Evolutionary conservation across 345 rosid genomes (phyloP).

Genomic region (Eucalyptus globulus): DNA sequence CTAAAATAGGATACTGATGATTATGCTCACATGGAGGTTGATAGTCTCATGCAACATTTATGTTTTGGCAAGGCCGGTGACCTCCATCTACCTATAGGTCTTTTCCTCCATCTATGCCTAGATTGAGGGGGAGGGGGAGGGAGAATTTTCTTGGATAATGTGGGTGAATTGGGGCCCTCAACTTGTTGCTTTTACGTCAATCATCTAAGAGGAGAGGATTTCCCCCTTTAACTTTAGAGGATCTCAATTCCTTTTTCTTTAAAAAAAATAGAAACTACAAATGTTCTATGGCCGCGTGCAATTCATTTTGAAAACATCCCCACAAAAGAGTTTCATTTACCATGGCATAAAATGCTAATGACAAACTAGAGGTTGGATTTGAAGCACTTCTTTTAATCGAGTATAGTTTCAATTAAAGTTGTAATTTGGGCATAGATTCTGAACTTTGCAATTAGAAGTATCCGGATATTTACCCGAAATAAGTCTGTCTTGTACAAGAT

Average conservation of each 20-base stretch:
- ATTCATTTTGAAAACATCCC: not conserved
- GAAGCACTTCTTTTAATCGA: not conserved
- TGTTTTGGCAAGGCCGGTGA: too few relatives aligned
- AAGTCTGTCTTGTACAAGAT: not conserved
- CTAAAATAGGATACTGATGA: not conserved
- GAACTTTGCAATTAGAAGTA: not conserved
- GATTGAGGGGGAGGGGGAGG: too few relatives aligned
- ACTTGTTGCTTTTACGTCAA: not conserved
- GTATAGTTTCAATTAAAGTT: not conserved
- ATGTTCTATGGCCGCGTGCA: not conserved
- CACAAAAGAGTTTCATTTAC: not conserved
- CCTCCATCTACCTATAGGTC: too few relatives aligned
- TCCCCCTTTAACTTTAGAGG: not conserved
- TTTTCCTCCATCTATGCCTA: too few relatives aligned
- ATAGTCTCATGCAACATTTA: not conserved
- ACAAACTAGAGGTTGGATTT: not conserved
- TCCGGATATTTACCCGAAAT: not conserved
- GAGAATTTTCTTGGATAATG: not conserved
- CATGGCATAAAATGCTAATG: not conserved
- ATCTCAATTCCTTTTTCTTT: too few relatives aligned
- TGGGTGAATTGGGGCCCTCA: not conserved
- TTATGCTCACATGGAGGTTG: not conserved
- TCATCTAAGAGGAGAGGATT: not conserved
- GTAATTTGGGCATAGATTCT: not conserved
- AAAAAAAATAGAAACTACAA: not conserved